phyloP scores from a whole-genome alignment of 306 rosid genomes.

The Glycine soja region DNA sequence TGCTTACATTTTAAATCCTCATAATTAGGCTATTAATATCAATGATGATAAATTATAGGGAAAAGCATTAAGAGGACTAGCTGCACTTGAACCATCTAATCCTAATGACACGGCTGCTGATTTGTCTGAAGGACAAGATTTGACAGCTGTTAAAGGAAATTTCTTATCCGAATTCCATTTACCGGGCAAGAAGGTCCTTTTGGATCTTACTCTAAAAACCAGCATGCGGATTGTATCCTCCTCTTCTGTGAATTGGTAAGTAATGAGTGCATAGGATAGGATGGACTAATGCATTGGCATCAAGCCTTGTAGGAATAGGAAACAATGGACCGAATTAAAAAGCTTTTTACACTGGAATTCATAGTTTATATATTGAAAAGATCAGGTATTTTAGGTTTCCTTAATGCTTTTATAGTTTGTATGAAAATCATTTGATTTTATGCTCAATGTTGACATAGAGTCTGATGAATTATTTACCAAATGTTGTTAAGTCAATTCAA shows the following conservation, averaged over 20 bases:
- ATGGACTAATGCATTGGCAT: constrained; percentile 33
- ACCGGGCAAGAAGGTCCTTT: constrained; percentile 76
- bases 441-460: constrained; percentile 15
- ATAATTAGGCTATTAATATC: constrained; percentile 17
- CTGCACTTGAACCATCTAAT: constrained; percentile 50
- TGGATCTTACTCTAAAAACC: constrained; percentile 93
- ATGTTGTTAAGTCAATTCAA: constrained; percentile 8
- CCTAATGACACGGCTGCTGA: constrained; percentile 54
- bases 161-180: constrained; percentile 58
- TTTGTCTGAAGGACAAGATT: constrained; percentile 56
- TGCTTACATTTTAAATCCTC: constrained; percentile 19
- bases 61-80: constrained; percentile 86
- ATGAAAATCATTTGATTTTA: constrained; percentile 5
- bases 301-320: constrained; percentile 24
- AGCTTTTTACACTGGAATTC: constrained; percentile 19
- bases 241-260: constrained; percentile 64
- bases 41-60: constrained; percentile 55
- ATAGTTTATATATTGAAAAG: constrained; percentile 3
- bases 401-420: constrained; percentile 18
- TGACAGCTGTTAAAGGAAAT: constrained; percentile 49
- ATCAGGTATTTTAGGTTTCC: background rate
- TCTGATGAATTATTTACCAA: constrained; percentile 32
- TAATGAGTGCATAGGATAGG: constrained; percentile 45
- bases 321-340: constrained; percentile 23
- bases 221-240: constrained; percentile 73